Evolutionary conservation across 1,284 basidiomycete species (phyloP).

Genomic region (Vanrija pseudolonga): DNA sequence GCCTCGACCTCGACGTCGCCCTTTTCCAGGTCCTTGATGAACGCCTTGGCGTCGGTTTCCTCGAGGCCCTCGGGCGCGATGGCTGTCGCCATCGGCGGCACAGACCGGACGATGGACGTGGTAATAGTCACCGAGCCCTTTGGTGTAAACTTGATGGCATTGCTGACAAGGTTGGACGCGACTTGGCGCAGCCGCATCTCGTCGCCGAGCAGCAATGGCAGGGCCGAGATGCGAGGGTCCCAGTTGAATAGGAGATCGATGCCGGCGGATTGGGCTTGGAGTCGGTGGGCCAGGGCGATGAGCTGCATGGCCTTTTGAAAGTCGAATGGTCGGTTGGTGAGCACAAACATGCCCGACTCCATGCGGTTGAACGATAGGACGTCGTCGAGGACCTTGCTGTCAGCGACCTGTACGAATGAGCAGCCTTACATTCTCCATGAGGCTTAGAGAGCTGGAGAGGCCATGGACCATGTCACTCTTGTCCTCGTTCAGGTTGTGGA

Average conservation of each 20-base stretch:
- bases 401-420: not conserved
- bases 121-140: too few species aligned
- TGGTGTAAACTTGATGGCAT: constrained; percentile 56
- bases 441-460: constrained; percentile 72
- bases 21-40: too few species aligned
- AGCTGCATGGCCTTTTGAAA: constrained; percentile 80
- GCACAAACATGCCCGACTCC: constrained; percentile 48
- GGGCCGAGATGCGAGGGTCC: constrained; percentile 59
- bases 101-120: too few species aligned
- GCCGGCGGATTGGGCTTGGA: constrained; percentile 68
- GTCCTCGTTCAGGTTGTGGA: constrained; percentile 34
- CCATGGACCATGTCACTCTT: constrained; percentile 46
- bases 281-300: constrained; percentile 68
- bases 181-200: constrained; percentile 72
- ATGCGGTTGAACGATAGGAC: constrained; percentile 59
- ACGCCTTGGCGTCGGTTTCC: too few species aligned
- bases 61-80: too few species aligned
- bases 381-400: constrained; percentile 67
- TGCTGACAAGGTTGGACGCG: constrained; percentile 53
- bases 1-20: too few species aligned
- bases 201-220: constrained; percentile 50
- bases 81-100: too few species aligned
- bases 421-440: constrained; percentile 56
- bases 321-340: constrained; percentile 61
- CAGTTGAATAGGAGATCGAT: constrained; percentile 66